Evolutionary conservation across 345 rosid species (phyloP), one percentile per base, ranked within the genome.

Genomic region (Gossypium arboreum): DNA sequence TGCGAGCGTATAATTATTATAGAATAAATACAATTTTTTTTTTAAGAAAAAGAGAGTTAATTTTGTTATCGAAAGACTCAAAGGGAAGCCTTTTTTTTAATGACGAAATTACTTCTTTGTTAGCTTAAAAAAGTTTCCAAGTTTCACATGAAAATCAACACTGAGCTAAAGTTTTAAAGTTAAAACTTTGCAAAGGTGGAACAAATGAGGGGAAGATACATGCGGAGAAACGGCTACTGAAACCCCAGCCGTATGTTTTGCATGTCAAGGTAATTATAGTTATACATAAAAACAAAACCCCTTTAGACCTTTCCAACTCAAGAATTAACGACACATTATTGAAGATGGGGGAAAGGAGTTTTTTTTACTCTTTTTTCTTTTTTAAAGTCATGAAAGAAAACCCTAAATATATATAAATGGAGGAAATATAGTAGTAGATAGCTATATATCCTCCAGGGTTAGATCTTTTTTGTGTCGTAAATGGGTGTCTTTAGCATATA

Each of bases 111-210:
- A 51, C 16, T 59, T 72, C 20, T 71, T 76, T 66, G 45, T 13
- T 43, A 24, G n/a, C 18, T 0, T 13, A 47, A 50, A 72, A 69
- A 57, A 12, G 4, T 60, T 47, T 7, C 61, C 22, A 18, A 52
- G 48, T 56, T 56, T 75, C 85, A 82, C 77, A 74, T 82, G 85
- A 79, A 76, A 79, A 75, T 71, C 20, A 29, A 4, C 52, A 17
- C 7, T 1, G 70, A 15, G 34, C 48, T 24, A 27, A 58, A 58
- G 2, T 24, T 56, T 34, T 17, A 54, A 57, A 57, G 29, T 57
- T 22, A 10, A 57, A 57, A 11, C 27, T n/a, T n/a, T 47, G 13
- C 9, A 47, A 57, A 25, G 15, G 67, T 43, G 25, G 7, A 55
- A 50, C 17, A 13, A 50, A 2, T 50, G 6, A 50, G n/a, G 17